Evolutionary conservation across 2,329 filamentous ascomycete genomes (phyloP), one percentile per base, ranked within the genome.

Genomic region (Dothiorella sarmentorum): DNA sequence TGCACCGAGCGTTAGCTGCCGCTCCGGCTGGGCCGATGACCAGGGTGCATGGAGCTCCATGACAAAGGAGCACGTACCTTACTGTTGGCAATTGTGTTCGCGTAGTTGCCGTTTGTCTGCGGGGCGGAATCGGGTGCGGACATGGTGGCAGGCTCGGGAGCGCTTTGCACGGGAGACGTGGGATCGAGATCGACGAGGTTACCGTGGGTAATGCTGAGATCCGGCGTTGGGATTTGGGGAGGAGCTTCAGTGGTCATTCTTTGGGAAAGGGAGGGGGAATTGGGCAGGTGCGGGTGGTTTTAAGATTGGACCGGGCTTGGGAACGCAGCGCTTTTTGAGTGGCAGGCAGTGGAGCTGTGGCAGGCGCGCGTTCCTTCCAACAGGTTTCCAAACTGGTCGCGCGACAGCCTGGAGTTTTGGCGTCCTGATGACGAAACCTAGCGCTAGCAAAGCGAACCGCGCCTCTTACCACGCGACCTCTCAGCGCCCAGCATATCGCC

Each of bases 11-110:
- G 66, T 73, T 71, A 73, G 68, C 60, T 67, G 64, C 64, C 63
- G 66, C 67, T 73, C 69, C 68, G 49, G 49, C 40, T 40, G n/a
- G 33, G 49, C 49, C 69, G 67, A 71, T 63, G 56, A 53, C 45
- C 33, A 61, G 65, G 65, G 62, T 65, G 63, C 64, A 63, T 59
- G 61, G 62, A 60, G 57, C n/a, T 29, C 38, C 29, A 22, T 38
- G 31, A 40, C 20, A 35, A 18, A n/a, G 35, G 63, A 63, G 66
- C 62, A 71, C 76, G 61, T 68, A 78, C 76, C 76, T 77, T 68
- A 78, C 76, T 71, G 65, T 71, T 69, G 49, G 74, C 51, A 60
- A 76, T 64, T 61, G 65, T 68, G 68, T 73, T 69, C 66, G 73
- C 72, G 60, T 45, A 60, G 33, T 43, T 37, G 49, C 58, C 60